Percentiles rank a stretch among this genome's conserved stretches.
These are phyloP conservation scores for Sanghuangporus sanghuang DNA, from an alignment of 1,284 basidiomycete species.

Conservation along the genomic window DNA sequence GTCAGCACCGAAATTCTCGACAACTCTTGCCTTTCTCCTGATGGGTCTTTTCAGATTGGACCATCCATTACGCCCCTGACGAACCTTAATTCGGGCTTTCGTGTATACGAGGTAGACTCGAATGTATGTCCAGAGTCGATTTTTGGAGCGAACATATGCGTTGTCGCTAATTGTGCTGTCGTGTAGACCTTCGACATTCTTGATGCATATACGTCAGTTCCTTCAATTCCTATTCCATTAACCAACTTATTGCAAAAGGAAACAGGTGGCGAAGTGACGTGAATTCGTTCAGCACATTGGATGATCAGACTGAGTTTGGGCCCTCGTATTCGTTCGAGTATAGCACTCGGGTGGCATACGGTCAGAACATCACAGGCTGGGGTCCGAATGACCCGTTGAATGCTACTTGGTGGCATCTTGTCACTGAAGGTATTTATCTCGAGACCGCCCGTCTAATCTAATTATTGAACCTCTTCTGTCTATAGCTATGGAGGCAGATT, in stretches of 20 bases:
- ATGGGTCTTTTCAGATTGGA: constrained; percentile 38
- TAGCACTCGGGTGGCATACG: constrained; percentile 65
- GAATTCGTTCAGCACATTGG: constrained; percentile 47
- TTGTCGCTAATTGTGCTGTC: not conserved
- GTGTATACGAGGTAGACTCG: constrained; percentile 76
- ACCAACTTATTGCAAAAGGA: constrained; percentile 4
- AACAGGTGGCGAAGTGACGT: constrained; percentile 62
- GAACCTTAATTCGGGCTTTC: constrained; percentile 75
- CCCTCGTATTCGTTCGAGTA: constrained; percentile 71
- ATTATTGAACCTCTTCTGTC: not conserved
- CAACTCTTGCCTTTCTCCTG: not conserved
- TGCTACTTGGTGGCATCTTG: constrained; percentile 78
- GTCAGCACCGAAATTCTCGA: constrained; percentile 22
- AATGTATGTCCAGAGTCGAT: constrained; percentile 36
- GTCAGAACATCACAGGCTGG: constrained; percentile 58
- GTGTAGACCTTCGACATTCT: constrained; percentile 65
- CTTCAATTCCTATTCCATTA: not conserved
- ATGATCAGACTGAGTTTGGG: constrained; percentile 49
- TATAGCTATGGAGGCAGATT: constrained; percentile 58
- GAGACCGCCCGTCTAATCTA: not conserved
- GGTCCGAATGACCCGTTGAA: constrained; percentile 65
- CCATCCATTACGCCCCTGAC: constrained; percentile 71
- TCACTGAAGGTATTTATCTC: constrained; percentile 58
- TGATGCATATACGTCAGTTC: constrained; percentile 64
- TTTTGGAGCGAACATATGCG: not conserved